A percentile compares a stretch with the other conserved stretches of the same genome.
These are phyloP conservation scores for Crithidia brevicula DNA, from an alignment of 208 protist species.

Conservation along the genomic window DNA sequence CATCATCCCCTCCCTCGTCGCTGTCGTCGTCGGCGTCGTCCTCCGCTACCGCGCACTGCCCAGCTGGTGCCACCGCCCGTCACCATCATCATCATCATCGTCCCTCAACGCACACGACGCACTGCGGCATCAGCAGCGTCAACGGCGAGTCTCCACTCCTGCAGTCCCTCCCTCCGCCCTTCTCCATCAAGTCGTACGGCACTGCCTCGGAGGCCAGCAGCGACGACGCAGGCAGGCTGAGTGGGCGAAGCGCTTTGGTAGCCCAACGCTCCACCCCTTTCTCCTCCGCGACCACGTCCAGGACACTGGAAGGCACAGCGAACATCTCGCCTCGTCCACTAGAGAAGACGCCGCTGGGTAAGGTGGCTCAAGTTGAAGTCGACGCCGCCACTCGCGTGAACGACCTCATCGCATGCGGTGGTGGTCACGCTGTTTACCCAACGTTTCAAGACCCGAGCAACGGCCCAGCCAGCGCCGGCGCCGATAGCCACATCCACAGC, in stretches of 20 bases:
- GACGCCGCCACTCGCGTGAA: background rate
- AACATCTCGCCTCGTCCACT: background rate
- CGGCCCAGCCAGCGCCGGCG: background rate
- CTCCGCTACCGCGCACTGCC: background rate
- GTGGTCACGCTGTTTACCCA: background rate
- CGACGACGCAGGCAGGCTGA: slow-evolving; percentile 10
- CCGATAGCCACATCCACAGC: too few species aligned
- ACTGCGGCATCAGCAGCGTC: background rate
- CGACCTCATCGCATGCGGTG: background rate
- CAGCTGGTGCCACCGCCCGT: background rate
- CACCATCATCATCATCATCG: background rate
- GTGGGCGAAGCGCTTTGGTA: slow-evolving; percentile 9
- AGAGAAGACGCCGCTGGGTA: background rate
- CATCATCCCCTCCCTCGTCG: background rate
- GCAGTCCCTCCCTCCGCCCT: background rate
- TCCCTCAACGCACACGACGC: too few species aligned
- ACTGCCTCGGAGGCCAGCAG: slow-evolving; percentile 15
- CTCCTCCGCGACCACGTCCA: background rate
- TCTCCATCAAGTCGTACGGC: slow-evolving; percentile 24
- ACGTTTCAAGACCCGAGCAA: background rate
- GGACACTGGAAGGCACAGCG: background rate
- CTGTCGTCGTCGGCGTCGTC: background rate
- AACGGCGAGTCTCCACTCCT: slow-evolving; percentile 7
- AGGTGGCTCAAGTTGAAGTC: too few species aligned
- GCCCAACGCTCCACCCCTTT: background rate